Evolutionary conservation across 2,329 filamentous ascomycete genomes (phyloP).

Genomic region (Exophiala phaeomuriformis): DNA sequence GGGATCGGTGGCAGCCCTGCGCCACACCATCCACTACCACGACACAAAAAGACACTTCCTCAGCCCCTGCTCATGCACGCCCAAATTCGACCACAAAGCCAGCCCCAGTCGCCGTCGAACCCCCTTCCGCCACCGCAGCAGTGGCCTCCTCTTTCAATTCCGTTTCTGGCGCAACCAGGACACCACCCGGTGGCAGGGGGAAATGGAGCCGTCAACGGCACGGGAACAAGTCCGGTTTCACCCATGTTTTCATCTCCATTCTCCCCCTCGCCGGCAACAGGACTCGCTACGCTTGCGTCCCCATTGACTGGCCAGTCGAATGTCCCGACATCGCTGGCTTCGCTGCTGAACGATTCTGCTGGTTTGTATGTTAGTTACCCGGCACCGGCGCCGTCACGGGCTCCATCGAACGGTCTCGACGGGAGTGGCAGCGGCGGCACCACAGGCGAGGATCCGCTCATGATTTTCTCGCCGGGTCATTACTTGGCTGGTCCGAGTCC

Average conservation of each 20-base stretch:
- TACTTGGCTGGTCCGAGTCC: slow-evolving; percentile 16
- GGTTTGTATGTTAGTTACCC: slow-evolving; percentile 16
- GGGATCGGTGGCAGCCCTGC: too few relatives aligned
- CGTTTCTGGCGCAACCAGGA: slow-evolving; percentile 4
- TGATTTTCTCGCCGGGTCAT: slow-evolving; percentile 17
- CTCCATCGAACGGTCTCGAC: slow-evolving; percentile 3
- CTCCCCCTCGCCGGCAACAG: slow-evolving; percentile 3
- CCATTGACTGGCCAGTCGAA: slow-evolving; percentile 1
- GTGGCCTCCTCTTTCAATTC: slow-evolving; percentile 9
- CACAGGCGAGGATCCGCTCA: slow-evolving; percentile 9
- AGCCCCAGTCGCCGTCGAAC: slow-evolving; percentile 9
- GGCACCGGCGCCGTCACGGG: slow-evolving; percentile 15
- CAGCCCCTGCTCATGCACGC: slow-evolving; percentile 12
- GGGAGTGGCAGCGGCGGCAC: not conserved
- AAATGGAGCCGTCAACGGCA: too few relatives aligned
- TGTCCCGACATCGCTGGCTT: slow-evolving; percentile 21
- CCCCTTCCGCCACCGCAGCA: slow-evolving; percentile 8
- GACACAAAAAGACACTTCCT: slow-evolving; percentile 5
- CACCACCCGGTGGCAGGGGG: not conserved
- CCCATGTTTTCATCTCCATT: slow-evolving; percentile 7
- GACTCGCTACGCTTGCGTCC: slow-evolving; percentile 4
- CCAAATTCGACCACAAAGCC: slow-evolving; percentile 6
- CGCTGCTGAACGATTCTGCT: slow-evolving; percentile 19
- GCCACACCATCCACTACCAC: not conserved
- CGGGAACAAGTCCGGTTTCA: slow-evolving; percentile 8